Conservation (phyloP, 345 rosid species). For the Ceriops zippeliana region DNA sequence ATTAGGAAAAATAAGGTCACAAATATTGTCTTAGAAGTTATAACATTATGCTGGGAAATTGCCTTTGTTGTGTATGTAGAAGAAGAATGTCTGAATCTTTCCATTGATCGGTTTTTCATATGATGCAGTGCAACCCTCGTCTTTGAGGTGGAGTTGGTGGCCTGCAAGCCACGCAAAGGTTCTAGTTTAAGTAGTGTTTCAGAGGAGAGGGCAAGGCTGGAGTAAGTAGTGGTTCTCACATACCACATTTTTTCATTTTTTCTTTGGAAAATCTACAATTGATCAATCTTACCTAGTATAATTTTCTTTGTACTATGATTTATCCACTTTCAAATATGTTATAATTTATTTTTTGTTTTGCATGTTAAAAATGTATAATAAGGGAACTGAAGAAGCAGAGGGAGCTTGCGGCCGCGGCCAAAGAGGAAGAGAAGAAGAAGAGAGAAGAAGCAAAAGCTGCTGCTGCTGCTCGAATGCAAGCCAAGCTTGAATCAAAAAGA, state of each 20-base stretch:
- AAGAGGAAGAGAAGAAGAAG: constrained; percentile 81
- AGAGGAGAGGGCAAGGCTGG: constrained; percentile 86
- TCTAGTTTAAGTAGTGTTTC: constrained; percentile 64
- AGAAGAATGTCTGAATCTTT: not conserved
- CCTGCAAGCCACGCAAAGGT: constrained; percentile 79
- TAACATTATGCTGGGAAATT: not conserved
- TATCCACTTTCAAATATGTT: not conserved
- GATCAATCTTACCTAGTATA: not conserved
- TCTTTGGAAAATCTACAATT: not conserved
- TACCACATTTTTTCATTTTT: not conserved
- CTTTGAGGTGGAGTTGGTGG: constrained; percentile 78
- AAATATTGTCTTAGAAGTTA: no score
- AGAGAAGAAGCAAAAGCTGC: constrained; percentile 96
- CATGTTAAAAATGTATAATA: not conserved
- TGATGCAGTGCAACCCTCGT: constrained; percentile 75
- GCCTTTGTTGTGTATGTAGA: no score
- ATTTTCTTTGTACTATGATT: not conserved
- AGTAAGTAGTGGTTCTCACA: constrained; percentile 41
- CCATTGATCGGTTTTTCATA: not conserved
- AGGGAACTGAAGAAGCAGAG: constrained; percentile 94
- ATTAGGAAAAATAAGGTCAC: no score
- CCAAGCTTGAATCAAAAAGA: constrained; percentile 84
- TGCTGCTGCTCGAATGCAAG: constrained; percentile 83
- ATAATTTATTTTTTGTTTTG: not conserved
- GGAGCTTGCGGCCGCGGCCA: constrained; percentile 66